These are phyloP conservation scores for Chiua sp. DNA, from an alignment of 1,284 basidiomycete genomes.

Conservation along the genomic window DNA sequence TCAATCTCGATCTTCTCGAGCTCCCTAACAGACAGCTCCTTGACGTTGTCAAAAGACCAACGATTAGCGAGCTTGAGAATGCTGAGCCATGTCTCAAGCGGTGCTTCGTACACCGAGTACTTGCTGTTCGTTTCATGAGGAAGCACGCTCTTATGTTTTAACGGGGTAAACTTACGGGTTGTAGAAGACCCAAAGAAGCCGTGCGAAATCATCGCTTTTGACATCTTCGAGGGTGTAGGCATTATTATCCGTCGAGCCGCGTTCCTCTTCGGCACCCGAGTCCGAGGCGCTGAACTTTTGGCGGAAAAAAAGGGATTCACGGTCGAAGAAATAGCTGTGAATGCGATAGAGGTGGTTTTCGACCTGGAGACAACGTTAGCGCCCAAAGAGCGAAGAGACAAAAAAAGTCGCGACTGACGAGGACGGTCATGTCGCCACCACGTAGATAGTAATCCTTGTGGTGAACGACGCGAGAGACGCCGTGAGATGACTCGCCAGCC, in stretches of 20 bases:
- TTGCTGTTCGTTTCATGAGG: slow-evolving; percentile 40
- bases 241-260: slow-evolving; percentile 46
- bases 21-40: slow-evolving; percentile 51
- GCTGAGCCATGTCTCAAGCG: slow-evolving; percentile 53
- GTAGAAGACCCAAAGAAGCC: slow-evolving; percentile 67
- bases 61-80: slow-evolving; percentile 55
- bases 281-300: slow-evolving; percentile 43
- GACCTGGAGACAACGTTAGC: slow-evolving; percentile 40
- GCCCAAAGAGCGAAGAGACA: slow-evolving; percentile 7
- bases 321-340: slow-evolving; percentile 62
- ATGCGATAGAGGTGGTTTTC: slow-evolving; percentile 52
- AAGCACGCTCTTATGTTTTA: not conserved
- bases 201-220: slow-evolving; percentile 53
- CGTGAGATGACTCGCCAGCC: slow-evolving; percentile 29
- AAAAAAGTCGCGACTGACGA: slow-evolving; percentile 45
- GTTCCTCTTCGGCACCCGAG: slow-evolving; percentile 38
- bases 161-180: slow-evolving; percentile 54
- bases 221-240: slow-evolving; percentile 52
- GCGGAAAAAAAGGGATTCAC: slow-evolving; percentile 61
- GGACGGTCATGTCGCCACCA: slow-evolving; percentile 58
- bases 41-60: slow-evolving; percentile 57
- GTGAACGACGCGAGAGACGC: slow-evolving; percentile 33
- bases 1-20: slow-evolving; percentile 51
- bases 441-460: slow-evolving; percentile 56
- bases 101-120: slow-evolving; percentile 60